Evolutionary conservation across 2,329 filamentous ascomycete species (phyloP).

Genomic region (Aspergillus sp.): DNA sequence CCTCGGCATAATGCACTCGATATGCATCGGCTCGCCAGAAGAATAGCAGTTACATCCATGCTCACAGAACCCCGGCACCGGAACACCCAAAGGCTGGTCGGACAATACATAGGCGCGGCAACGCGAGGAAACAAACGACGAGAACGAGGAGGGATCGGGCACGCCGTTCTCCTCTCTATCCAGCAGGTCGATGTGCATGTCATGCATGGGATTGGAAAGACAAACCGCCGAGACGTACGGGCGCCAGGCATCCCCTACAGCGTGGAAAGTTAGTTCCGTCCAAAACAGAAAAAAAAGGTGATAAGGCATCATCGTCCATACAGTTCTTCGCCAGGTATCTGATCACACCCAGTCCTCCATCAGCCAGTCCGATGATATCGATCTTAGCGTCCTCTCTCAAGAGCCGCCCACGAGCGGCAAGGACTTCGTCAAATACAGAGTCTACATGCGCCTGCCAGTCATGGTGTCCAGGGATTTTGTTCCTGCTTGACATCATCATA

Average conservation of each 20-base stretch:
- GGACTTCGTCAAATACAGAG: conserved; percentile 63
- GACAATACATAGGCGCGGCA: conserved; percentile 62
- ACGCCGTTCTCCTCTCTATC: conserved; percentile 3
- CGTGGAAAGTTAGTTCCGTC: background rate
- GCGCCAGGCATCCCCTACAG: conserved; percentile 39
- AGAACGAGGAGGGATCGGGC: conserved; percentile 17
- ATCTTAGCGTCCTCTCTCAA: conserved; percentile 53
- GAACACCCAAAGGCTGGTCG: conserved; percentile 49
- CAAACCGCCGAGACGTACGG: conserved; percentile 39
- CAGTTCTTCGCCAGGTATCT: conserved; percentile 57
- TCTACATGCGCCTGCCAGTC: conserved; percentile 60
- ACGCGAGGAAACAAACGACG: conserved; percentile 47
- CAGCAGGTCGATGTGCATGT: conserved; percentile 24
- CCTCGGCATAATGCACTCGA: conserved; percentile 61
- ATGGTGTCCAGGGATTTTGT: conserved; percentile 62
- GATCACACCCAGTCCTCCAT: conserved; percentile 59
- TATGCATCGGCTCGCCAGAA: conserved; percentile 58
- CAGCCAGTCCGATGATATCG: conserved; percentile 69
- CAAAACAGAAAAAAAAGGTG: background rate
- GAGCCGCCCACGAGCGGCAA: conserved; percentile 44
- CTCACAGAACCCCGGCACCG: conserved; percentile 53
- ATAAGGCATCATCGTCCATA: conserved; percentile 35
- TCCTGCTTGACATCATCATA: conserved; percentile 52
- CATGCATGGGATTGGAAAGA: conserved; percentile 38
- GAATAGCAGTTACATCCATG: conserved; percentile 68